A percentile compares a stretch with the other conserved stretches of the same genome.
phyloP scores from a whole-genome alignment of 257 asterid species.

The Solanum piurae region DNA sequence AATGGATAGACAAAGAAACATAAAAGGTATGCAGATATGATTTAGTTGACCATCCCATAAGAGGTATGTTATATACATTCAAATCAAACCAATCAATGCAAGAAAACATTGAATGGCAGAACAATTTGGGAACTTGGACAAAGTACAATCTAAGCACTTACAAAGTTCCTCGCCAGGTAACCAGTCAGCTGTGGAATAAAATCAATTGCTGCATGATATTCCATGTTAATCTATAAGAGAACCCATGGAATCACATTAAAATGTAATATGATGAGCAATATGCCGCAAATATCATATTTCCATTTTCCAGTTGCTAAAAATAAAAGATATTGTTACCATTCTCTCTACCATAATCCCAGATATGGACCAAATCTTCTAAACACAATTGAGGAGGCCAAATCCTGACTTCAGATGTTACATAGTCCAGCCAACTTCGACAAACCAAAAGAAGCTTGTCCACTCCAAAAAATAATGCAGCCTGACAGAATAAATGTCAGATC shows the following conservation, averaged over 20 bases:
- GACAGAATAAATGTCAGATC: slow-evolving; percentile 6
- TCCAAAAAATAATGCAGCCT: slow-evolving; percentile 86
- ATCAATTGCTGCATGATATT: slow-evolving; percentile 71
- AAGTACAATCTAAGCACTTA: slow-evolving; percentile 33
- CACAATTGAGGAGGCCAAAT: slow-evolving; percentile 29
- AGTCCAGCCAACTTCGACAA: slow-evolving; percentile 57
- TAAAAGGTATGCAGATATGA: neutral
- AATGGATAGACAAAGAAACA: neutral
- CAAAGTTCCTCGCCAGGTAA: slow-evolving; percentile 77
- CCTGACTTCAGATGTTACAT: slow-evolving; percentile 33
- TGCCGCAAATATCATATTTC: neutral
- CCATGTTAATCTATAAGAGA: slow-evolving; percentile 61
- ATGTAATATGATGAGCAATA: neutral
- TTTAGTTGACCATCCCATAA: neutral
- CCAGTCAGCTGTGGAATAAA: slow-evolving; percentile 36
- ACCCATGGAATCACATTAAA: slow-evolving; percentile 19
- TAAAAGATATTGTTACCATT: slow-evolving; percentile 39
- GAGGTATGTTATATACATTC: neutral
- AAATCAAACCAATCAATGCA: neutral
- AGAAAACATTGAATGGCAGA: neutral
- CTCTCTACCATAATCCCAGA: slow-evolving; percentile 63
- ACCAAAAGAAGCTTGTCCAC: slow-evolving; percentile 55
- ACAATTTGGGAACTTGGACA: neutral
- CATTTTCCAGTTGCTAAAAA: neutral
- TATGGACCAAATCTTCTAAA: slow-evolving; percentile 37